Base-by-base conservation (phyloP, 2,329 filamentous ascomycete genomes). In the Lasiodiplodia theobromae region DNA sequence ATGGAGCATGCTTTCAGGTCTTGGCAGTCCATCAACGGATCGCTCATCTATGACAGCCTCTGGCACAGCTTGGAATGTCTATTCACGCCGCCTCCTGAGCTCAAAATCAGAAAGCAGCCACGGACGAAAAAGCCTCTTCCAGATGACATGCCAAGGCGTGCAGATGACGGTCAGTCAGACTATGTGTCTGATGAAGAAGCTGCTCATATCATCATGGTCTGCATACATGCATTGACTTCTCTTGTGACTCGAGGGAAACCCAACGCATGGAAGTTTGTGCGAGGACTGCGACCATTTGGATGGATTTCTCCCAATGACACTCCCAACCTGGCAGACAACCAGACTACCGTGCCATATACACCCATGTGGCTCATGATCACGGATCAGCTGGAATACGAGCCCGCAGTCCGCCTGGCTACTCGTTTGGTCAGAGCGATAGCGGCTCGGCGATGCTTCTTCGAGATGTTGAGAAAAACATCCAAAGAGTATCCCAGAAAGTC, bases 351-450 rank as follows among this genome's bases (percentile, higher is more conserved):
- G 28, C 60, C 60, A 4, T 64, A 64, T 28, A 64, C 60, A 10
- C 60, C 60, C 4, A 64, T 64, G 60, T 64, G 21, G 73, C 69
- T 71, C 11, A 78, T 79, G 34, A 74, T 76, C 25, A 54, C 28
- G n/a, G 78, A 86, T 71, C 79, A 78, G 47, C 75, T 86, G 16
- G 85, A 86, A 69, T 82, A 86, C 73, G 84, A 86, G 49, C 78
- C 84, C 31, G 85, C 84, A 21, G 73, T 86, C 54, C 82, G 84
- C 25, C 77, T 88, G 38, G 77, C 84, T n/a, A 80, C 80, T 60
- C 81, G 83, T 12, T 74, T 88, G 40, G 79, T 85, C 25, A 80
- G 81, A 63, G 85, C 80, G 60, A 80, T 88, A 60, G 82, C 82
- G 7, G 82, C 82, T 23, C 81, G 85, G 11, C 76, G 81, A 53